Evolutionary conservation across 306 rosid species (phyloP).

Genomic region (Trichosanthes truncata): DNA sequence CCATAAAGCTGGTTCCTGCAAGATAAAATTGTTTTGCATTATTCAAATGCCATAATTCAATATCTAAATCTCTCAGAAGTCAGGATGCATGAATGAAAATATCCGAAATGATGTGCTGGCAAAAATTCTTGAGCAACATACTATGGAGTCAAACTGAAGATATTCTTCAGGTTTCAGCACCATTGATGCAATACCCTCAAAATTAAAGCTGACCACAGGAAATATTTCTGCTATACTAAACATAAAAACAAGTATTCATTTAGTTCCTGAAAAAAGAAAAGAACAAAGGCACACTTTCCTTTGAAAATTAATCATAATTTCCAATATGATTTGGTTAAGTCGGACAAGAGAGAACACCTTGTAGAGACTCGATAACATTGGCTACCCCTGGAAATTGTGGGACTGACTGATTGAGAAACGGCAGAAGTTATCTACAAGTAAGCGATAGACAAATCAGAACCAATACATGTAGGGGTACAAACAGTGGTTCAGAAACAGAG

Average conservation of each 20-base stretch:
- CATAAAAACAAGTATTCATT: constrained; percentile 19
- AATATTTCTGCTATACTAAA: constrained; percentile 54
- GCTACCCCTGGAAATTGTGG: constrained; percentile 48
- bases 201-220: constrained; percentile 74
- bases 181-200: constrained; percentile 73
- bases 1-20: constrained; percentile 65
- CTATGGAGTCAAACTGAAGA: constrained; percentile 47
- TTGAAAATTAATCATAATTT: background rate
- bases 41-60: background rate
- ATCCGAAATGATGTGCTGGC: background rate
- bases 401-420: constrained; percentile 50
- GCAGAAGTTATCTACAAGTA: constrained; percentile 42
- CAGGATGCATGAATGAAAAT: background rate
- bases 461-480: constrained; percentile 11
- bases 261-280: constrained; percentile 17
- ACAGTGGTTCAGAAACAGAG: background rate
- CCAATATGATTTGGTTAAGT: background rate
- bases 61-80: background rate
- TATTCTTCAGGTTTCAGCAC: constrained; percentile 80
- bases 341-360: constrained; percentile 36
- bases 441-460: background rate
- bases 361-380: constrained; percentile 69
- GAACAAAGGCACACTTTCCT: background rate
- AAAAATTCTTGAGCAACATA: constrained; percentile 22
- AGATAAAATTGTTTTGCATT: background rate